Evolutionary conservation across 352 stramenopile genomes (phyloP).

Genomic region (Globisporangium spiculum): DNA sequence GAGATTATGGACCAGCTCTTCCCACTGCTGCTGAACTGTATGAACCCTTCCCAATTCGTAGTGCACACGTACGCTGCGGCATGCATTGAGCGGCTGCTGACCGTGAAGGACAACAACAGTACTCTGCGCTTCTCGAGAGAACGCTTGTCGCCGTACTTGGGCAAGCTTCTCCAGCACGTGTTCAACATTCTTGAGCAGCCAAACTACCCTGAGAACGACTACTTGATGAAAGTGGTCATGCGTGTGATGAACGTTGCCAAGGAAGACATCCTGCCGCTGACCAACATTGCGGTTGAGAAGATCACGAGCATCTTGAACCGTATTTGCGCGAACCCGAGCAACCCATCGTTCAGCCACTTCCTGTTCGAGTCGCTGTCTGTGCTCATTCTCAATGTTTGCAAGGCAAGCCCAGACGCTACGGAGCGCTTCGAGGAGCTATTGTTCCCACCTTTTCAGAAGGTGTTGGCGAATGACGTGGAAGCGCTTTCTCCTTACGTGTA

Average conservation of each 20-base stretch:
- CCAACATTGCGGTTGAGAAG: constrained; percentile 93
- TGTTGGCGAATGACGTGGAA: constrained; percentile 97
- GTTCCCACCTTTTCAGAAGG: constrained; percentile 96
- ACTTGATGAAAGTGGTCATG: constrained; percentile 99
- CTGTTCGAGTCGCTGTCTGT: constrained; percentile 99
- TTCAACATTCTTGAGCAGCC: constrained; percentile 95
- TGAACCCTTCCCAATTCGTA: constrained; percentile 88
- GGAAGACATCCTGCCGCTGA: constrained; percentile 91
- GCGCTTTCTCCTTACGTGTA: constrained; percentile 97
- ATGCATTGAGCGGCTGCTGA: constrained; percentile 95
- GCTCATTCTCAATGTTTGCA: constrained; percentile 92
- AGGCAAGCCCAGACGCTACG: constrained; percentile 66
- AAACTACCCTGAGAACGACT: constrained; percentile 97
- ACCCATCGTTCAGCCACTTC: constrained; percentile 99
- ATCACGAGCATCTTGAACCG: constrained; percentile 91
- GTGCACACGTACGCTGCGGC: constrained; percentile 98
- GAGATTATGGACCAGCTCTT: constrained; percentile 93
- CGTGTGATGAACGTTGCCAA: constrained; percentile 91
- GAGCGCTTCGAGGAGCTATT: constrained; percentile 94
- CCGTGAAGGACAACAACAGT: constrained; percentile 86
- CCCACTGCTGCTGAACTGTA: constrained; percentile 88
- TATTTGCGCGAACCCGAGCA: constrained; percentile 98
- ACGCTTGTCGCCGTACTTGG: constrained; percentile 90
- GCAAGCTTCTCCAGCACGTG: constrained; percentile 92
- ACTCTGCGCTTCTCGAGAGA: constrained; percentile 75